Evolutionary conservation across 306 rosid species (phyloP), one percentile per base, ranked within the genome.

Genomic region (Purshia tridentata): DNA sequence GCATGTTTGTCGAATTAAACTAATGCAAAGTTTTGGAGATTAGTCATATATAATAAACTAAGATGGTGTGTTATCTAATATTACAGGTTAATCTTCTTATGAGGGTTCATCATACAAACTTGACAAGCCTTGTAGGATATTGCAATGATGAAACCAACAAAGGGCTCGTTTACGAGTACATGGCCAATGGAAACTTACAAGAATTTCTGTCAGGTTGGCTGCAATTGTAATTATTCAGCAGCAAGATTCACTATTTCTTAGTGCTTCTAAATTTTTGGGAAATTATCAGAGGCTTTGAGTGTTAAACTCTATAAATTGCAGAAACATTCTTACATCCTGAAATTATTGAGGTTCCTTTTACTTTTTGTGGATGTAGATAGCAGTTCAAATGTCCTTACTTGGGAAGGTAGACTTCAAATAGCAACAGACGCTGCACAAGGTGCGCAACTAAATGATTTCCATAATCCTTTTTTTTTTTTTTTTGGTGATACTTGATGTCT

Each of bases 381-480:
- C 13, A 75, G 54, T 44, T 0, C 10, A 9, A 58, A 51, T 11
- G 65, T 79, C 62, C 53, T 83, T 58, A 72, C 69, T 46, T 83
- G 81, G 86, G 81, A 79, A 76, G 74, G 56, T 19, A 79, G 81
- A 57, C 78, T 79, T 69, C 77, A 64, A 14, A 79, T 79, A 6
- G 86, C 86, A 54, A 20, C 65, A 22, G 86, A 83, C 10, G 55
- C 84, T 55, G 84, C 81, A 47, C 79, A 79, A 66, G 86, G 86
- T 83, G 2, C 37, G 50, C 50, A 70, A 70, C 42, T 63, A 76
- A 22, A 60, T 64, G 16, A 42, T 19, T 42, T 69, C 74, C 72
- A 49, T 55, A 22, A 40, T 16, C 3, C 47, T 44, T 14, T 23
- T 35, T 5, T 46, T 16, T 60, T 11, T 44, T 16, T n/a, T 40